phyloP scores from a whole-genome alignment of 495 filamentous ascomycete species.

The Daldinia childiae region DNA sequence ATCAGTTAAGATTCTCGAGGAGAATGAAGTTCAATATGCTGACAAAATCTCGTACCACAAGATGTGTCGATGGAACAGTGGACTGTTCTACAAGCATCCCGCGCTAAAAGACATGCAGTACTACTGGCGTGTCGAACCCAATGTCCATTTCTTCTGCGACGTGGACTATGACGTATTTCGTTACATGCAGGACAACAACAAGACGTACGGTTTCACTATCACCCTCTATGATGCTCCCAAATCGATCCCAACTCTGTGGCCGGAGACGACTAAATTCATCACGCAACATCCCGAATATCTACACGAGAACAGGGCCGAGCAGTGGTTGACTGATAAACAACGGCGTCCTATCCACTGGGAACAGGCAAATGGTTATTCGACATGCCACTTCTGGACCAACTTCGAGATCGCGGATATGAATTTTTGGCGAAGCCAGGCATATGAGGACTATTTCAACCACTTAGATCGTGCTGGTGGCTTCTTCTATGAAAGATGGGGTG shows the following conservation, averaged over 20 bases:
- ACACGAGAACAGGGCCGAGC: slow-evolving; percentile 82
- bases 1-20: slow-evolving; percentile 81
- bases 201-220: slow-evolving; percentile 99
- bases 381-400: slow-evolving; percentile 99
- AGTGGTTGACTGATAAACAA: slow-evolving; percentile 83
- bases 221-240: slow-evolving; percentile 92
- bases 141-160: slow-evolving; percentile 99
- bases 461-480: slow-evolving; percentile 94
- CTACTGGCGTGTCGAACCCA: slow-evolving; percentile 99
- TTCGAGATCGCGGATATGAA: slow-evolving; percentile 97
- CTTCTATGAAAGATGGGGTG: slow-evolving; percentile 99
- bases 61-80: slow-evolving; percentile 99
- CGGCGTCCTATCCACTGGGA: slow-evolving; percentile 81
- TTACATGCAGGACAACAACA: slow-evolving; percentile 96
- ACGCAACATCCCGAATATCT: slow-evolving; percentile 84
- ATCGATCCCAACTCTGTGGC: slow-evolving; percentile 91
- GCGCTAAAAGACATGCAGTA: slow-evolving; percentile 82
- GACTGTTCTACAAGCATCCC: slow-evolving; percentile 96
- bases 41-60: slow-evolving; percentile 91
- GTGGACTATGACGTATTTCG: slow-evolving; percentile 99
- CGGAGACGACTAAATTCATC: slow-evolving; percentile 88
- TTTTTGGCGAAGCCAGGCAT: slow-evolving; percentile 91
- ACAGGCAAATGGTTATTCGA: slow-evolving; percentile 90
- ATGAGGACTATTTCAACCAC: slow-evolving; percentile 96
- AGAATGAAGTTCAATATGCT: slow-evolving; percentile 89